Conservation (phyloP, 1,284 basidiomycete species). For the Butyriboletus appendiculatus region DNA sequence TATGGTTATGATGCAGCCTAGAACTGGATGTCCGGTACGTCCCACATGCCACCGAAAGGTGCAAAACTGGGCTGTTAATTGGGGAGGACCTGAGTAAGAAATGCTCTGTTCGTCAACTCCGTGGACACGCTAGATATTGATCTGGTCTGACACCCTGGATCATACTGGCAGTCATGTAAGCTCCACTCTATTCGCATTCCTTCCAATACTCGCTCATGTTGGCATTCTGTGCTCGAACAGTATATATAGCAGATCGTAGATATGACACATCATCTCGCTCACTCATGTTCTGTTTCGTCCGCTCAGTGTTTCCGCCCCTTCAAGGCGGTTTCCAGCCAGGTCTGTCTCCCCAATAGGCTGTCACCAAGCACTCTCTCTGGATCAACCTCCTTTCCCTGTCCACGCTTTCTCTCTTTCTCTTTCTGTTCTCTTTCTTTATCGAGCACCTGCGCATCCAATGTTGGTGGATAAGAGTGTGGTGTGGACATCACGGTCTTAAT, state of each 20-base stretch:
- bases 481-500: neutral
- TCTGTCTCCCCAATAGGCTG: conserved; percentile 8
- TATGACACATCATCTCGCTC: too few relatives aligned
- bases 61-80: neutral
- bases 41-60: neutral
- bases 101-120: neutral
- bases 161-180: neutral
- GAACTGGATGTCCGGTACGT: conserved; percentile 8
- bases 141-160: conserved; percentile 13
- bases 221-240: too few relatives aligned
- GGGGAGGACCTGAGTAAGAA: neutral
- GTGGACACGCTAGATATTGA: conserved; percentile 7
- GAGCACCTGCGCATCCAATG: too few relatives aligned
- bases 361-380: conserved; percentile 3
- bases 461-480: too few relatives aligned
- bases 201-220: too few relatives aligned
- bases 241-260: too few relatives aligned
- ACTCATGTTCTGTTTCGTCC: too few relatives aligned
- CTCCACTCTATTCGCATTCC: too few relatives aligned
- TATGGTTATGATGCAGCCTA: neutral
- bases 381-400: conserved; percentile 24
- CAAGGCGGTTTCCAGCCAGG: neutral
- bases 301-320: too few relatives aligned
- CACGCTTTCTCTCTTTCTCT: neutral
- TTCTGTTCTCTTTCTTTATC: neutral